Evolutionary conservation across 345 rosid species (phyloP).

Genomic region (Eucalyptus urophylla): DNA sequence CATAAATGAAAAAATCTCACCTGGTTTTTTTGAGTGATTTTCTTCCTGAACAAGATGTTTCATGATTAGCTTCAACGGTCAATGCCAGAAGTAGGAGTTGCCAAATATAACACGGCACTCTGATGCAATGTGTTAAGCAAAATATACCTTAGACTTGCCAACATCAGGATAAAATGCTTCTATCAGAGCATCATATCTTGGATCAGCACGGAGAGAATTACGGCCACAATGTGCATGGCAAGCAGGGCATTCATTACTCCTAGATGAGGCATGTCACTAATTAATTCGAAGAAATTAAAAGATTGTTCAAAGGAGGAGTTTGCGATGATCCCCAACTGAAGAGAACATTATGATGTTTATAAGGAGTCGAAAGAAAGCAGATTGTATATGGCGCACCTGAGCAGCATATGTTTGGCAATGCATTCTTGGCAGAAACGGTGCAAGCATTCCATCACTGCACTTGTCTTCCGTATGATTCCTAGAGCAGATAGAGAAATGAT

Average conservation of each 20-base stretch:
- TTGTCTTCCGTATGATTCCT: conserved; percentile 79
- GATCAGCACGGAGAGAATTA: conserved; percentile 79
- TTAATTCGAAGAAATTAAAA: not conserved
- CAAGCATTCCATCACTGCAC: conserved; percentile 84
- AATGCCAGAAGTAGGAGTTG: not conserved
- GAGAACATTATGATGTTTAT: not conserved
- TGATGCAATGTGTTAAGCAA: not conserved
- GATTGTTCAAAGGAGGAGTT: not conserved
- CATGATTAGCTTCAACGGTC: not conserved
- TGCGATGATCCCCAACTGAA: not conserved
- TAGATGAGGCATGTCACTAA: conserved; percentile 11
- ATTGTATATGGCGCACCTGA: conserved; percentile 35
- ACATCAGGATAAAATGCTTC: conserved; percentile 58
- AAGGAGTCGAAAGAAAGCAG: not conserved
- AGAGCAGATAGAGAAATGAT: not conserved
- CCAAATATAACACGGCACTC: not conserved
- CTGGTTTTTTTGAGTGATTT: not conserved
- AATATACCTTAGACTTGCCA: conserved; percentile 43
- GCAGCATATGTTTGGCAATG: conserved; percentile 76
- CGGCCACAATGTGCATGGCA: conserved; percentile 79
- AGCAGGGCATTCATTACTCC: conserved; percentile 87
- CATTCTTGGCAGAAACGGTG: conserved; percentile 88
- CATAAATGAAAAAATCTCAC: not conserved
- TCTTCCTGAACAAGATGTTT: not conserved
- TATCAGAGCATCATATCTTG: conserved; percentile 66